Evolutionary conservation across 345 rosid species (phyloP).

Genomic region (Eutrema heterophyllum): DNA sequence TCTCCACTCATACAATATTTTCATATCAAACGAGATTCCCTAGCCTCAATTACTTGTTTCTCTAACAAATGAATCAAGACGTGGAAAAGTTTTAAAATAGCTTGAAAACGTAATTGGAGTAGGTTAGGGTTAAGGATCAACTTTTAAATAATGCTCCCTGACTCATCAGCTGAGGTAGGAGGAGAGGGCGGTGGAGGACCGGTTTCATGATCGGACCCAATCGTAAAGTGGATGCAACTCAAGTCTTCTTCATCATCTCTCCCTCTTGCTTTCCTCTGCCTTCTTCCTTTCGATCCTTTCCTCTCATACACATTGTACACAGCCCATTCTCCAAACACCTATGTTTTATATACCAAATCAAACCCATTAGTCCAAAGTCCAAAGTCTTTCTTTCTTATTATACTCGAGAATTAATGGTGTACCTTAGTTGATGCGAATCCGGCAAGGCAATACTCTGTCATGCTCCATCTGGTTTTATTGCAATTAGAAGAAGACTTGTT

Average conservation of each 20-base stretch:
- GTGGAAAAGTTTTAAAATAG: neutral
- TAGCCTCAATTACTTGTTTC: conserved; percentile 5
- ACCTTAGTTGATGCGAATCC: conserved; percentile 32
- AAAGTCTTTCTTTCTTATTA: neutral
- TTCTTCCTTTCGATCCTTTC: conserved; percentile 30
- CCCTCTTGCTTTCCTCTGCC: conserved; percentile 6
- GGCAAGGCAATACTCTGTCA: conserved; percentile 57
- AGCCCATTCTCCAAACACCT: conserved; percentile 62
- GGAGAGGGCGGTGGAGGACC: conserved; percentile 55
- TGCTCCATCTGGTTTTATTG: conserved; percentile 47
- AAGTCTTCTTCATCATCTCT: neutral
- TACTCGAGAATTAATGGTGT: neutral
- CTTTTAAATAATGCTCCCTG: neutral
- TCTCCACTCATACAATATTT: conserved; percentile 16
- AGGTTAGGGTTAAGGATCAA: conserved; percentile 24
- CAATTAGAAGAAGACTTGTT: conserved; percentile 23
- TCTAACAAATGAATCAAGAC: conserved; percentile 18
- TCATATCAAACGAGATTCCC: conserved; percentile 1
- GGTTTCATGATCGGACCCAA: conserved; percentile 33
- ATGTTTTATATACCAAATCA: neutral
- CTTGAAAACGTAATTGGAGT: conserved; percentile 26
- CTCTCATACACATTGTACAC: conserved; percentile 60
- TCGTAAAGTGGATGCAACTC: conserved; percentile 28
- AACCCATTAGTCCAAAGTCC: conserved; percentile 7
- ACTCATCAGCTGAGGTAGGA: conserved; percentile 48